Evolutionary conservation across 345 rosid genomes (phyloP), one percentile per base, ranked within the genome.

Genomic region (Geranium brycei): DNA sequence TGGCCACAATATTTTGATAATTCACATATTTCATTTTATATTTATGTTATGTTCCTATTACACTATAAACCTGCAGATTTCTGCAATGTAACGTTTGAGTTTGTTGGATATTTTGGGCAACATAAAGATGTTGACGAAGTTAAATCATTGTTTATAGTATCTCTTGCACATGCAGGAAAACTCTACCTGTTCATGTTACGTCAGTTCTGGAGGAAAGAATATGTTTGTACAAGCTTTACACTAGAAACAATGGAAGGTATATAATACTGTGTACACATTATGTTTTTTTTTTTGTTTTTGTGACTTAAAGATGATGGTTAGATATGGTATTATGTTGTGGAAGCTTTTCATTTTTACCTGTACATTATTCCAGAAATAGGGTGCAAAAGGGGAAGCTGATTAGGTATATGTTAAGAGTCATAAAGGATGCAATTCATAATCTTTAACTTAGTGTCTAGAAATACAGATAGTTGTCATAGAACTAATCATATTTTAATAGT

Each of bases 201-300:
- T 81, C 72, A 32, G 66, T 85, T 71, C 59, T 93, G 76, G 95
- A 87, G 72, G 95, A 93, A 82, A 97, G 99, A 61, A 80, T 88
- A 63, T 79, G 70, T 69, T 73, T 93, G 59, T 90, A 86, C 86
- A 75, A 75, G 61, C 87, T 93, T 69, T 97, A 93, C 69, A 72
- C 78, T 0, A 67, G 51, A 51, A 81, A 80, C 73, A 91, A 93
- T 78, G 91, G 92, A 73, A 90, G 95, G 99, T 90, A 61, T 59
- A 76, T 76, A 61, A 57, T 28, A 16, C 28, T 60, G 1, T 41
- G 13, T 12, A 41, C 4, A 5, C 13, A 4, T 1, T 5, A 41
- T 64, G 13, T 19, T 10, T 23, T 28, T 59, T 14, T 56, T 12
- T n/a, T n/a, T n/a, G n/a, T 14, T 8, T 47, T 19, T 38, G 4